phyloP scores from a whole-genome alignment of 1,284 basidiomycete genomes.

The Leccinum subfulvum region DNA sequence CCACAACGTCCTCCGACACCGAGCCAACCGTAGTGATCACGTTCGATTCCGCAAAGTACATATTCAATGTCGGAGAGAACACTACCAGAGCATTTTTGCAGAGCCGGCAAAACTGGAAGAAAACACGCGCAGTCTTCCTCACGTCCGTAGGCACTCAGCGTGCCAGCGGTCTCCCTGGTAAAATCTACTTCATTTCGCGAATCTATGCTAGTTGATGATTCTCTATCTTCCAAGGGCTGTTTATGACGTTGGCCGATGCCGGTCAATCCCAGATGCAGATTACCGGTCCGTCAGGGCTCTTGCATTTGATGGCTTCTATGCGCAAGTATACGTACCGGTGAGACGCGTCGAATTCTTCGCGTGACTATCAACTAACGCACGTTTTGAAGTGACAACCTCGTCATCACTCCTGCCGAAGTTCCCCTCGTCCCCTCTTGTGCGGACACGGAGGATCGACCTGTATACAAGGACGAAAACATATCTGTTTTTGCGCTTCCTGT shows the following conservation, averaged over 20 bases:
- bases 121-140: conserved; percentile 71
- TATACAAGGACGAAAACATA: conserved; percentile 65
- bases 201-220: neutral
- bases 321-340: conserved; percentile 64
- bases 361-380: neutral
- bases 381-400: conserved; percentile 45
- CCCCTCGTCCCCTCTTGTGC: conserved; percentile 30
- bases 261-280: conserved; percentile 58
- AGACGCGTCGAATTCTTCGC: conserved; percentile 17
- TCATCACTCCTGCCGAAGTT: conserved; percentile 49
- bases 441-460: conserved; percentile 33
- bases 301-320: conserved; percentile 73
- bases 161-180: conserved; percentile 71
- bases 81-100: conserved; percentile 74
- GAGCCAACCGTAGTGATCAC: conserved; percentile 73
- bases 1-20: conserved; percentile 66
- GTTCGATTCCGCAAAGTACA: conserved; percentile 77
- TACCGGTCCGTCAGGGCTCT: conserved; percentile 70
- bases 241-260: conserved; percentile 83
- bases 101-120: conserved; percentile 61
- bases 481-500: conserved; percentile 64
- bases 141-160: conserved; percentile 63
- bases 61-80: conserved; percentile 87
- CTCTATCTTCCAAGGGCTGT: conserved; percentile 49
- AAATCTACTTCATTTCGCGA: conserved; percentile 14